Evolutionary conservation across 2,329 filamentous ascomycete species (phyloP), one percentile per base, ranked within the genome.

Genomic region (Fusarium sp.): DNA sequence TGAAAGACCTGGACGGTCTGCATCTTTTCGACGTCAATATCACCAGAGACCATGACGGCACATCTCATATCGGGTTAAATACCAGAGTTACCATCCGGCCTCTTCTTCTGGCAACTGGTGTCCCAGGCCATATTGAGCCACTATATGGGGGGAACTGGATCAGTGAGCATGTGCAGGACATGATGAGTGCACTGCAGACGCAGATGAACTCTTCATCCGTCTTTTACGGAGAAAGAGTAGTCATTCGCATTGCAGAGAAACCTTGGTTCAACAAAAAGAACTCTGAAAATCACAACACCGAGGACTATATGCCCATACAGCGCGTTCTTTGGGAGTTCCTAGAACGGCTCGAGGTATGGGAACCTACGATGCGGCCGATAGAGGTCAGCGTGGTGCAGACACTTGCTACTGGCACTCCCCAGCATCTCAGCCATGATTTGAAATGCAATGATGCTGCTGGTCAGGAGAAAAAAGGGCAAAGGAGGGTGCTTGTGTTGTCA

Each of bases 361-460:
- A 30, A 17, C 45, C 20, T 30, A 11, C 14, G 20, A 48, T 8
- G 20, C 26, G 45, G 26, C 20, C 45, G 14, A 30, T 22, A 5
- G 26, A 48, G 20, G 45, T 48, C 45, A 30, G 4, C 20, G 26
- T 48, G 45, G 26, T 48, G 26, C 45, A 48, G 26, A 48, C 26
- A 22, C 4, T 48, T 22, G 14, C 45, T 48, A 30, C 20, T 48
- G 14, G 45, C 20, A 30, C 20, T 30, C 20, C 26, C 4, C 32
- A 34, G 32, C 0, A 34, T 22, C 26, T 30, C 26, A 11, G 3
- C 3, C 9, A 30, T 20, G 45, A 22, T 6, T 3, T 0, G 7
- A 3, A 48, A 30, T 10, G 4, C 0, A 48, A 17, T 10, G 6
- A 12, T 0, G 14, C 9, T 48, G 6, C 20, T 30, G 20, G 5